Evolutionary conservation across 2,329 filamentous ascomycete species (phyloP), one percentile per base, ranked within the genome.

Genomic region (Venturia asperata): DNA sequence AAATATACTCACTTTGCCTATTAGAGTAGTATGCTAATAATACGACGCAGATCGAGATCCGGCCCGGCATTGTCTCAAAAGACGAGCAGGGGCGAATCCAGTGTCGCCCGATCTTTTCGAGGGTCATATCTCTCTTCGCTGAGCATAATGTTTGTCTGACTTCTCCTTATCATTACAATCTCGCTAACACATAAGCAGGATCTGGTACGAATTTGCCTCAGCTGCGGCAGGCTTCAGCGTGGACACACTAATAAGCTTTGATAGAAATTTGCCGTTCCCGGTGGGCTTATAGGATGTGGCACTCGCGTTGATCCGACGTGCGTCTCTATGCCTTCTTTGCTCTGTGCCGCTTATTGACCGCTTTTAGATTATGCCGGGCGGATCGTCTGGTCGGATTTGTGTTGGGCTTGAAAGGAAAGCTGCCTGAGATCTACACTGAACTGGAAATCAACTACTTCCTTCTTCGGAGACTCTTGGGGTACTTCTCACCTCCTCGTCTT

Each of bases 391-490:
- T 99, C 71, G 94, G 94, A 77, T 96, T 96, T 85, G 94, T 99
- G 63, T 87, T 99, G 67, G 94, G 94, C 76, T 88, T 97, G 72
- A 92, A 92, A 80, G 94, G 94, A 70, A 87, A 89, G 72, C 87
- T 99, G 30, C 94, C 94, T 62, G 91, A 94, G 75, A 97, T 99
- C 77, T 99, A 97, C 83, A 94, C 89, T 71, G 94, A 99, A 79
- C 89, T 99, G 68, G 94, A 99, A 81, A 92, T 97, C 79, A 97
- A 97, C 85, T 99, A 97, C 84, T 99, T 97, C 85, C 85, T 99
- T 68, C 88, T 99, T 68, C 90, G 93, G 72, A 86, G 94, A 72
- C 84, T 99, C 68, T 86, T 99, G 66, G 94, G 94, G 42, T 45
- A 45, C 2, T 45, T 13, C 3, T 45, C 17, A 45, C 27, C 15